Base-by-base conservation (phyloP, 1,139 yeast genomes). In the Trichomonascaceae sp. region DNA sequence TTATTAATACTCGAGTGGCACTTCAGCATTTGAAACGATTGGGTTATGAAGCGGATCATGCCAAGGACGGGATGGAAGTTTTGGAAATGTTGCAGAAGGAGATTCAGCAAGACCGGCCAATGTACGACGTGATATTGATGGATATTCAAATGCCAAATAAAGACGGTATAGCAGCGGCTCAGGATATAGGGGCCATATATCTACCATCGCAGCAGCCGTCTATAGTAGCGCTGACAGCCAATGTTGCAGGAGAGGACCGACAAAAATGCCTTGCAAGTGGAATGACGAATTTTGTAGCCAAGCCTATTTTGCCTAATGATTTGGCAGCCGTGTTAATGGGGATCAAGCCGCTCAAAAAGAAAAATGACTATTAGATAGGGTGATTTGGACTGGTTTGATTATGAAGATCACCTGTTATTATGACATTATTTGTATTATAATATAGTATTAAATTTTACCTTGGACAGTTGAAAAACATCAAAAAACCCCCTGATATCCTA, bases 1-100 rank as follows among this genome's bases (percentile, higher is more conserved):
- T 80, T 63, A 96, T 89, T 5, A 89, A 89, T 63, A 96, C 89
- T 68, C 95, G 89, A 68, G 96, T 89, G 32, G 86, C 87, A 61
- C 81, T 79, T 64, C 71, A 95, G 61, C 88, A 89, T 52, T 54
- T 85, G 60, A 85, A 82, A 64, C 85, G 85, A 63, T 85, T 85
- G 60, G 93, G 93, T 0, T 87, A 85, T 62, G 74, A 76, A 56
- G 87, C 85, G n/a, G 83, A 81, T 56, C 88, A 85, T 55, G 91
- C 85, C 13, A 86, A 84, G 58, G 87, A 85, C 66, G 93, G 95
- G 7, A 75, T 61, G 81, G 85, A 66, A 84, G 90, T 43, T 76
- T 77, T 66, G 80, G 82, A 63, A 82, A 85, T 13, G 76, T 82
- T 53, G 44, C 64, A 63, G 55, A 54, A 53, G 10, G 49, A 58